These are phyloP conservation scores for Penicillium sp. DNA, from an alignment of 2,329 filamentous ascomycete species.

Conservation along the genomic window DNA sequence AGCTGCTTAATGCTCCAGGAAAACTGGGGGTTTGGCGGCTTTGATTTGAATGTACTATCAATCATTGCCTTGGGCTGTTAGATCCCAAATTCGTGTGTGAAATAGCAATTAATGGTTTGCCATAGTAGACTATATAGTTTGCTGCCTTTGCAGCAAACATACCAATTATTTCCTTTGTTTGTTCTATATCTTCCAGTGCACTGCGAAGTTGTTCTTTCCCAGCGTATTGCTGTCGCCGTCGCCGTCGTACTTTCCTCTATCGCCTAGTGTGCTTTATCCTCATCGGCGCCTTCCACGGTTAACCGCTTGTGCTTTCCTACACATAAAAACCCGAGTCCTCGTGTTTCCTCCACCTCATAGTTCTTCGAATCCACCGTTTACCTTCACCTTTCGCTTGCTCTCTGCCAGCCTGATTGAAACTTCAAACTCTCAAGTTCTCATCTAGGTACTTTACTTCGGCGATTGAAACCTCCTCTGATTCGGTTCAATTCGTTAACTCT, in stretches of 20 bases:
- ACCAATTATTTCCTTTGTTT: conserved; percentile 28
- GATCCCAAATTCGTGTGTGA: conserved; percentile 32
- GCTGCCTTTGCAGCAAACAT: conserved; percentile 21
- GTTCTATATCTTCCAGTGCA: conserved; percentile 2
- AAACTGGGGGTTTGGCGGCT: conserved; percentile 11
- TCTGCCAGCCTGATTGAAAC: not conserved
- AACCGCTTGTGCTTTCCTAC: not conserved
- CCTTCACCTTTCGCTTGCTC: not conserved
- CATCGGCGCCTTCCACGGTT: too few species aligned
- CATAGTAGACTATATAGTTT: conserved; percentile 33
- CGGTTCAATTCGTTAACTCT: not conserved
- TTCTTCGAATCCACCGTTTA: not conserved
- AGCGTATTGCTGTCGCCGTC: not conserved
- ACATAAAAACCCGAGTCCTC: not conserved
- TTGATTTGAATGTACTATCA: conserved; percentile 33
- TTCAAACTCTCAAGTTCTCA: not conserved
- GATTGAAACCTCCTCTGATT: not conserved
- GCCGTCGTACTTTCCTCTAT: not conserved
- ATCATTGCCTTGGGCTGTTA: conserved; percentile 32
- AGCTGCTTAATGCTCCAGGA: conserved; percentile 11
- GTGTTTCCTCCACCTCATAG: not conserved
- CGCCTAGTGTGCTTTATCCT: not conserved
- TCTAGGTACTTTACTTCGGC: not conserved
- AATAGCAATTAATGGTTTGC: conserved; percentile 34
- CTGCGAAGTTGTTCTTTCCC: not conserved